Conservation (phyloP, 768 basidiomycete species). For the Lactifluus echinatus region DNA sequence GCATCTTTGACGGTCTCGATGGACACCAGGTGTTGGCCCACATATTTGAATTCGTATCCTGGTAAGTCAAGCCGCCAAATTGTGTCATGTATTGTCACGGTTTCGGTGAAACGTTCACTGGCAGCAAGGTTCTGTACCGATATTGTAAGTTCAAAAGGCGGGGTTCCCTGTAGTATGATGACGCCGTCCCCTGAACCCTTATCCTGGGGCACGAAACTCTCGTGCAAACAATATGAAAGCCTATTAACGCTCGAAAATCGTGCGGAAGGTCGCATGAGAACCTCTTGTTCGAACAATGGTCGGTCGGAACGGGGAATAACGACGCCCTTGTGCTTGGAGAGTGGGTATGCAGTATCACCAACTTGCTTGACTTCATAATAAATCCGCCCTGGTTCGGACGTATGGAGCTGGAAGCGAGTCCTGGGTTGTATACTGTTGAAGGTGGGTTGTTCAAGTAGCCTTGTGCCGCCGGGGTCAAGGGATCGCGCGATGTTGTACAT, state of each 20-base stretch:
- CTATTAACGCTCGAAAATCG: slow-evolving; percentile 61
- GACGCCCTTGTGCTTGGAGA: slow-evolving; percentile 52
- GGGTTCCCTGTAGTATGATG: slow-evolving; percentile 68
- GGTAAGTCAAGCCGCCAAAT: slow-evolving; percentile 70
- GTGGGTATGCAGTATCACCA: slow-evolving; percentile 77
- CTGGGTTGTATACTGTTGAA: slow-evolving; percentile 79
- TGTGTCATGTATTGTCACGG: slow-evolving; percentile 38
- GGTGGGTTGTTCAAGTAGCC: slow-evolving; percentile 63
- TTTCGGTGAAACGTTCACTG: slow-evolving; percentile 52
- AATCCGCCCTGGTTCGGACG: slow-evolving; percentile 66
- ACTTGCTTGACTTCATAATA: slow-evolving; percentile 89
- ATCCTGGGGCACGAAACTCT: slow-evolving; percentile 51
- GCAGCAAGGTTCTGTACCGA: slow-evolving; percentile 70
- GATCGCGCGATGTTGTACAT: slow-evolving; percentile 79
- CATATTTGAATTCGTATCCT: slow-evolving; percentile 61
- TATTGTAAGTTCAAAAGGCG: slow-evolving; percentile 76
- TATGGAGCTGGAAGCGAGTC: slow-evolving; percentile 75
- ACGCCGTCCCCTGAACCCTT: slow-evolving; percentile 44
- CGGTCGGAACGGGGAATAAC: slow-evolving; percentile 62
- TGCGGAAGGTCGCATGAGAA: slow-evolving; percentile 72
- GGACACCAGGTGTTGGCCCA: slow-evolving; percentile 72
- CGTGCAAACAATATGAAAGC: slow-evolving; percentile 68
- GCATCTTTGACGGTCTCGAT: slow-evolving; percentile 76
- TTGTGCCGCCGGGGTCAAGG: slow-evolving; percentile 57
- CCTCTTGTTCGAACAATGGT: slow-evolving; percentile 78